phyloP scores from a whole-genome alignment of 306 rosid genomes.

The Fragaria nilgerrensis region DNA sequence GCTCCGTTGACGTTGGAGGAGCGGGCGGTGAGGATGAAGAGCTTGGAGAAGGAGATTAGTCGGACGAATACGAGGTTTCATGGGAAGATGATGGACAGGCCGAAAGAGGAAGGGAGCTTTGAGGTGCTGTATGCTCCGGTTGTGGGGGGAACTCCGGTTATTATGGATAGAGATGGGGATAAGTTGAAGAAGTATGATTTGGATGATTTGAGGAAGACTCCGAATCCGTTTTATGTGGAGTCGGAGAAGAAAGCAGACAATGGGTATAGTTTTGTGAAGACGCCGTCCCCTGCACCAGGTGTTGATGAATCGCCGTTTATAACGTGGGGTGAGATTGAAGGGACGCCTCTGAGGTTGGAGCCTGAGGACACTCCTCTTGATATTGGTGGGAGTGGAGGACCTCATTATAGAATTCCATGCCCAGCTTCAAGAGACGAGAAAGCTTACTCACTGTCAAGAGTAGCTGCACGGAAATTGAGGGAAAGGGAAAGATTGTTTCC shows the following conservation, averaged over 20 bases:
- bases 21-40: conserved; percentile 60
- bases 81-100: conserved; percentile 75
- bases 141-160: conserved; percentile 71
- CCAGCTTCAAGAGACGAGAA: conserved; percentile 78
- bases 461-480: conserved; percentile 78
- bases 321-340: conserved; percentile 98
- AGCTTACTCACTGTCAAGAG: conserved; percentile 91
- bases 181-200: conserved; percentile 86
- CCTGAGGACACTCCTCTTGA: conserved; percentile 79
- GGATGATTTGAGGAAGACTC: conserved; percentile 93
- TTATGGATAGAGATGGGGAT: conserved; percentile 67
- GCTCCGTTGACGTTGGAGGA: conserved; percentile 85
- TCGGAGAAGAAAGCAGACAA: conserved; percentile 75
- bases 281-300: conserved; percentile 96
- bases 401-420: conserved; percentile 76
- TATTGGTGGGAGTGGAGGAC: conserved; percentile 86
- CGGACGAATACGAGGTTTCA: conserved; percentile 67
- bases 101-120: conserved; percentile 62
- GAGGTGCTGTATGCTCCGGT: conserved; percentile 82
- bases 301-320: conserved; percentile 84
- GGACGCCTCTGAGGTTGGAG: conserved; percentile 90
- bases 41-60: conserved; percentile 72
- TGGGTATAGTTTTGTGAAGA: conserved; percentile 82
- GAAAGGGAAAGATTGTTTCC: conserved; percentile 80
- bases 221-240: conserved; percentile 75